Evolutionary conservation across 2,329 filamentous ascomycete species (phyloP).

Genomic region (Aspergillus clavatus): DNA sequence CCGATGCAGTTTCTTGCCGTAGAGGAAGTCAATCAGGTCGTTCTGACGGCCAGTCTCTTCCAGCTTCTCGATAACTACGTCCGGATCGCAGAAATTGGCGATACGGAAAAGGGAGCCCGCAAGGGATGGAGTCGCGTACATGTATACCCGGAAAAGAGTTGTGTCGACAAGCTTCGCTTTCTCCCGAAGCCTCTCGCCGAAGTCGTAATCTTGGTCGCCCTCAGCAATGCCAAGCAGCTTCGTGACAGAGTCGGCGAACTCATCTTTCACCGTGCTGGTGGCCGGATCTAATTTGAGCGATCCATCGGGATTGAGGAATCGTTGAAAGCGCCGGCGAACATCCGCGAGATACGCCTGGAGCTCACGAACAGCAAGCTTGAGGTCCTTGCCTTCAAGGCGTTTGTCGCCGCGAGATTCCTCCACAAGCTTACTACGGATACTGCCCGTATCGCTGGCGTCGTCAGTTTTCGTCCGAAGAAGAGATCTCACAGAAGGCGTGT

Average conservation of each 20-base stretch:
- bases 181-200: conserved; percentile 65
- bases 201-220: conserved; percentile 51
- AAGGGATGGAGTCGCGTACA: conserved; percentile 81
- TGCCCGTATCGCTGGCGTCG: conserved; percentile 37
- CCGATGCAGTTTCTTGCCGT: conserved; percentile 87
- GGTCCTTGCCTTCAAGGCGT: conserved; percentile 66
- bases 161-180: conserved; percentile 88
- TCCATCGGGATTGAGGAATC: conserved; percentile 56
- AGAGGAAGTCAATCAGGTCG: conserved; percentile 94
- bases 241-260: conserved; percentile 42
- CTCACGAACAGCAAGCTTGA: conserved; percentile 74
- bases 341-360: conserved; percentile 85
- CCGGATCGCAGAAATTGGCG: conserved; percentile 93
- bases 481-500: conserved; percentile 37
- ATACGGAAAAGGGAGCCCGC: conserved; percentile 89
- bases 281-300: conserved; percentile 37
- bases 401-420: conserved; percentile 28
- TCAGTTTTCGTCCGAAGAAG: conserved; percentile 34
- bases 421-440: conserved; percentile 30
- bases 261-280: conserved; percentile 32
- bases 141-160: conserved; percentile 87
- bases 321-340: conserved; percentile 63
- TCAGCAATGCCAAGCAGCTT: conserved; percentile 45
- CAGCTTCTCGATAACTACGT: conserved; percentile 88
- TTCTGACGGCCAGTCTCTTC: conserved; percentile 84